phyloP scores from a whole-genome alignment of 2,329 filamentous ascomycete species.

The Sporothrix globosa region DNA sequence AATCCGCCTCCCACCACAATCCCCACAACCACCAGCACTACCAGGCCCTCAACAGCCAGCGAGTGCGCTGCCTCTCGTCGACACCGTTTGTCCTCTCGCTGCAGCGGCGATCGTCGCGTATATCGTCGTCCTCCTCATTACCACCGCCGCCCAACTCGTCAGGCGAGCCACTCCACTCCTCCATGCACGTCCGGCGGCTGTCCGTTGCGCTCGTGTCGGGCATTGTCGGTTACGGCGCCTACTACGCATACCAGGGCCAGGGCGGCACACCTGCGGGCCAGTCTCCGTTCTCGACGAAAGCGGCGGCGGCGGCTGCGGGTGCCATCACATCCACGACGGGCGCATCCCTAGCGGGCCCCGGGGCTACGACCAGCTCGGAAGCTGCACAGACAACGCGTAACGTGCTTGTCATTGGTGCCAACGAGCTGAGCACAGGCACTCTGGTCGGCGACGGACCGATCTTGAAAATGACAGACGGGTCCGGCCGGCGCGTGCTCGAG shows the following conservation, averaged over 20 bases:
- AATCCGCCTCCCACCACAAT: slow-evolving; percentile 30
- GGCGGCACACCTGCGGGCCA: not conserved
- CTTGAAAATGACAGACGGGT: slow-evolving; percentile 83
- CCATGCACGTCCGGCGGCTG: slow-evolving; percentile 75
- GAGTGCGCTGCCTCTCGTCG: slow-evolving; percentile 49
- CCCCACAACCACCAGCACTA: slow-evolving; percentile 25
- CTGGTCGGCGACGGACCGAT: slow-evolving; percentile 84
- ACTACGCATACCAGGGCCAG: slow-evolving; percentile 67
- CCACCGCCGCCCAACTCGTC: slow-evolving; percentile 40
- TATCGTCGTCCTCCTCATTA: not conserved
- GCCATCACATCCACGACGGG: not conserved
- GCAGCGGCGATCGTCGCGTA: slow-evolving; percentile 26
- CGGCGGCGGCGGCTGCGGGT: slow-evolving; percentile 35
- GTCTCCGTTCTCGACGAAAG: slow-evolving; percentile 30
- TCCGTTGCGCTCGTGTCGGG: slow-evolving; percentile 69
- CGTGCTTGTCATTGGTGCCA: slow-evolving; percentile 85
- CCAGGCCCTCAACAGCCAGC: slow-evolving; percentile 32
- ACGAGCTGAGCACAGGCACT: slow-evolving; percentile 85
- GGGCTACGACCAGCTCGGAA: not conserved
- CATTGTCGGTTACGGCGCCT: slow-evolving; percentile 75
- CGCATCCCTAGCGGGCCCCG: not conserved
- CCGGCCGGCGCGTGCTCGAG: slow-evolving; percentile 83
- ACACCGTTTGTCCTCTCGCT: slow-evolving; percentile 34
- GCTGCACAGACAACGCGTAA: slow-evolving; percentile 53
- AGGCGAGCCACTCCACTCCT: slow-evolving; percentile 61